Evolutionary conservation across 495 filamentous ascomycete genomes (phyloP).

Genomic region (Pseudomonodictys pantanalensis): DNA sequence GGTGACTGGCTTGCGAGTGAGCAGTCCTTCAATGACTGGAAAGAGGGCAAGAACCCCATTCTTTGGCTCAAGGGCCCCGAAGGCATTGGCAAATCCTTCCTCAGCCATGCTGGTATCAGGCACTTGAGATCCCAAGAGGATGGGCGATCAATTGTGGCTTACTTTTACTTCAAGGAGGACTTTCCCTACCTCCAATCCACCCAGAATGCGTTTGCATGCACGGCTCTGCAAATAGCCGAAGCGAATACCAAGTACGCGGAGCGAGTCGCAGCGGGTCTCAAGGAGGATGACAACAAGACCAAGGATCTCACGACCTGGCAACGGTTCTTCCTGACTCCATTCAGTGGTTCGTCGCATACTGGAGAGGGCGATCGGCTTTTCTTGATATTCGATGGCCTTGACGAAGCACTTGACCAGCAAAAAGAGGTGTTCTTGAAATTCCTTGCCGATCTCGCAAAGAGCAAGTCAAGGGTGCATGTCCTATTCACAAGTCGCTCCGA

Average conservation of each 20-base stretch:
- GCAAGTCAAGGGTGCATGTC: background rate
- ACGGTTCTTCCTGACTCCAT: background rate
- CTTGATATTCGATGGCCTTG: constrained; percentile 5
- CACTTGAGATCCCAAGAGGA: background rate
- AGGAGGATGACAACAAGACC: background rate
- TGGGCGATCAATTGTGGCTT: background rate
- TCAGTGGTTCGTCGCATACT: background rate
- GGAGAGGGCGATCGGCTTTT: background rate
- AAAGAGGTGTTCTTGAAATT: background rate
- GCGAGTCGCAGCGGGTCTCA: background rate
- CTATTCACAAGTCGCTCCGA: background rate
- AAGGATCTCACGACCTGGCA: background rate
- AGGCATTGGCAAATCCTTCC: constrained; percentile 4
- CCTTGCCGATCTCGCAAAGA: background rate
- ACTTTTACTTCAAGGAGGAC: constrained; percentile 11
- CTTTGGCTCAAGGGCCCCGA: constrained; percentile 2
- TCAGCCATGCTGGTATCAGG: background rate
- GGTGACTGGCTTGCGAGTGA: background rate
- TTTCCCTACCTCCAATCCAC: constrained; percentile 1
- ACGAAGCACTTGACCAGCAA: constrained; percentile 1
- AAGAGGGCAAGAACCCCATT: background rate
- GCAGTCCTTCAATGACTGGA: background rate
- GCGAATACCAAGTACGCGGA: constrained; percentile 4
- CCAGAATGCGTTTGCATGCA: constrained; percentile 1
- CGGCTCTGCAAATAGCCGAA: constrained; percentile 10